Percentiles rank a stretch among this genome's conserved stretches.
phyloP scores from a whole-genome alignment of 768 basidiomycete species.

The Auriscalpium vulgare region DNA sequence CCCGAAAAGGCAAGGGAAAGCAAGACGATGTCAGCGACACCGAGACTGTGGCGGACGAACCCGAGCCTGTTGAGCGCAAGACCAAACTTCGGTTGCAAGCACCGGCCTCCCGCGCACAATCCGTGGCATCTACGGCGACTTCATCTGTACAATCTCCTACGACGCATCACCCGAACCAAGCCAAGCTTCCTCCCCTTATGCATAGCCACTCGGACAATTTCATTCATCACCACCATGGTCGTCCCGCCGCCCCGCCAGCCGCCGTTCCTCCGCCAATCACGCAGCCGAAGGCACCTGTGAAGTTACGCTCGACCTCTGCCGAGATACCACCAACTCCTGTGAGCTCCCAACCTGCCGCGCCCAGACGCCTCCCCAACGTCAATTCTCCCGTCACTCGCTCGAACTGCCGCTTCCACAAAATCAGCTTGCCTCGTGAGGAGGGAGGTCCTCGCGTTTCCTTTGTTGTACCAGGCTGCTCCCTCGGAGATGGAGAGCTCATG shows the following conservation, averaged over 20 bases:
- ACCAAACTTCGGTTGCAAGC: constrained; percentile 28
- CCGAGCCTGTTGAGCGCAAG: constrained; percentile 33
- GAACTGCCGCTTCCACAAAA: constrained; percentile 61
- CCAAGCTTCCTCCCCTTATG: constrained; percentile 17
- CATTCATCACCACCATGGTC: constrained; percentile 22
- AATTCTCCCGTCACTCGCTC: constrained; percentile 57
- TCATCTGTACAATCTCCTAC: constrained; percentile 18
- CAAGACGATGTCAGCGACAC: constrained; percentile 2
- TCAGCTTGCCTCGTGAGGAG: constrained; percentile 52
- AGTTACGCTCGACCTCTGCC: constrained; percentile 7
- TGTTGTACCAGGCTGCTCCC: constrained; percentile 62
- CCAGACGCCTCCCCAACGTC: constrained; percentile 6
- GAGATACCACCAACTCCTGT: constrained; percentile 1
- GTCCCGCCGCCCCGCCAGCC: constrained; percentile 7
- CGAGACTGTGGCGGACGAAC: constrained; percentile 15
- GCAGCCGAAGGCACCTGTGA: not conserved
- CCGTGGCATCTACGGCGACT: constrained; percentile 32
- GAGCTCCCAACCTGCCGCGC: constrained; percentile 3
- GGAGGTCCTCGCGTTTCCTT: constrained; percentile 48
- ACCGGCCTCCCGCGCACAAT: constrained; percentile 32
- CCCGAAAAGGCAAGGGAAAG: constrained; percentile 11
- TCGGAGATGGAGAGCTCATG: constrained; percentile 50
- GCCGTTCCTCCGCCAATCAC: constrained; percentile 1
- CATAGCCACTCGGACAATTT: constrained; percentile 19
- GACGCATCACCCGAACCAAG: constrained; percentile 6